A percentile compares a stretch with the other conserved stretches of the same genome.
phyloP scores from a whole-genome alignment of 2,329 filamentous ascomycete genomes.

The Colletotrichum salicis region DNA sequence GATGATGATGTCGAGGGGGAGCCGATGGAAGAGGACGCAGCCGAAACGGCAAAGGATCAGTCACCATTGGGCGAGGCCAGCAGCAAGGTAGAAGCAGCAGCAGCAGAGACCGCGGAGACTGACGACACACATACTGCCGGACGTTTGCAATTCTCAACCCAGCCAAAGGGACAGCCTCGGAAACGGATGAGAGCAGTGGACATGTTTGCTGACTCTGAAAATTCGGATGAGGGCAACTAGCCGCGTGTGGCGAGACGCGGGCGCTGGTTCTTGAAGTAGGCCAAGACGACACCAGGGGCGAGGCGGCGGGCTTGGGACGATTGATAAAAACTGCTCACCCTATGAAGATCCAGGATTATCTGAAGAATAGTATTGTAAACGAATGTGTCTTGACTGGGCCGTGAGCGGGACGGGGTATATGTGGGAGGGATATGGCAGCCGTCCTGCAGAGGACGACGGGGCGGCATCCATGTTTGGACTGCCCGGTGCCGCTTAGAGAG shows the following conservation, averaged over 20 bases:
- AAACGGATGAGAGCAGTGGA: constrained; percentile 81
- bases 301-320: constrained; percentile 17
- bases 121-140: constrained; percentile 17
- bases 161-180: constrained; percentile 50
- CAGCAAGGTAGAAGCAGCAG: constrained; percentile 7
- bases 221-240: constrained; percentile 48
- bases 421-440: constrained; percentile 22
- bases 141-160: constrained; percentile 40
- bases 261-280: neutral
- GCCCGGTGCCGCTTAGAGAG: constrained; percentile 6
- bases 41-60: constrained; percentile 6
- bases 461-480: neutral
- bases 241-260: constrained; percentile 4
- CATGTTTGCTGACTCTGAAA: constrained; percentile 86
- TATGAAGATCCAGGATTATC: constrained; percentile 9
- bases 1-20: constrained; percentile 64
- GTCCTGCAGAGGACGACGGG: constrained; percentile 4
- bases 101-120: constrained; percentile 36
- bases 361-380: constrained; percentile 23
- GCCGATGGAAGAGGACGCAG: constrained; percentile 56
- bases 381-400: constrained; percentile 22
- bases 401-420: constrained; percentile 12
- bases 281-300: constrained; percentile 6
- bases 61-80: constrained; percentile 25
- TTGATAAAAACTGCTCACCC: constrained; percentile 28